phyloP scores from a whole-genome alignment of 108 stramenopile species.

The Pseudonitzschia pungens region DNA sequence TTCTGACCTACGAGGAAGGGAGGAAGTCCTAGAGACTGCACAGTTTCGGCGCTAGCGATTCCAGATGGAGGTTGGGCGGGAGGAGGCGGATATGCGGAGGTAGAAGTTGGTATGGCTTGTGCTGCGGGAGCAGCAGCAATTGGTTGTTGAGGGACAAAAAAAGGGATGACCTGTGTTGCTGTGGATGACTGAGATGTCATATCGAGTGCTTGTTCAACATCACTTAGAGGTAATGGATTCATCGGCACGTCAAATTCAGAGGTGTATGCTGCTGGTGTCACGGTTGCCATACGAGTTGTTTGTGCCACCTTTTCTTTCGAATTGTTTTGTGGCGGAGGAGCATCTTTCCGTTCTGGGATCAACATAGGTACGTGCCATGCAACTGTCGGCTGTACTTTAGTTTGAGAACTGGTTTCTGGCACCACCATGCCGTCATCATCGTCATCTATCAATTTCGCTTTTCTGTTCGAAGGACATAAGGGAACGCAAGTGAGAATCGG shows the following conservation, averaged over 20 bases:
- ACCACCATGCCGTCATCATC: slow-evolving; percentile 48
- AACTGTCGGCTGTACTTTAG: slow-evolving; percentile 53
- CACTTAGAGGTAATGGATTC: slow-evolving; percentile 65
- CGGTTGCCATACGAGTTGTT: slow-evolving; percentile 52
- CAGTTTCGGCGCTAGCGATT: slow-evolving; percentile 46
- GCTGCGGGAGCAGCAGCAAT: slow-evolving; percentile 37
- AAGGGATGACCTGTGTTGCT: slow-evolving; percentile 66
- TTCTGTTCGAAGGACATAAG: slow-evolving; percentile 34
- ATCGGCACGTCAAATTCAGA: slow-evolving; percentile 66
- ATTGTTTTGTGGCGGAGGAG: slow-evolving; percentile 53
- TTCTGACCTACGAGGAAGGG: slow-evolving; percentile 78
- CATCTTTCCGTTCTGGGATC: slow-evolving; percentile 54
- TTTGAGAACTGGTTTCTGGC: neutral
- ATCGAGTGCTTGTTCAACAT: slow-evolving; percentile 82
- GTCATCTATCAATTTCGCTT: slow-evolving; percentile 54
- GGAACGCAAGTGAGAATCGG: slow-evolving; percentile 11
- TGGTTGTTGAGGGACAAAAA: slow-evolving; percentile 60
- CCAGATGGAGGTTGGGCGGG: slow-evolving; percentile 8
- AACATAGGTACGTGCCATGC: slow-evolving; percentile 48
- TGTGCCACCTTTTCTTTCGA: slow-evolving; percentile 68
- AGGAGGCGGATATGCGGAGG: slow-evolving; percentile 15
- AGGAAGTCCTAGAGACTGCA: slow-evolving; percentile 60
- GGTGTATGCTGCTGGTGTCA: slow-evolving; percentile 46
- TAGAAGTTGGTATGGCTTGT: slow-evolving; percentile 12
- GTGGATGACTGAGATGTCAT: slow-evolving; percentile 61